Base-by-base conservation (phyloP, 2,329 filamentous ascomycete genomes). In the Fusarium sp. region DNA sequence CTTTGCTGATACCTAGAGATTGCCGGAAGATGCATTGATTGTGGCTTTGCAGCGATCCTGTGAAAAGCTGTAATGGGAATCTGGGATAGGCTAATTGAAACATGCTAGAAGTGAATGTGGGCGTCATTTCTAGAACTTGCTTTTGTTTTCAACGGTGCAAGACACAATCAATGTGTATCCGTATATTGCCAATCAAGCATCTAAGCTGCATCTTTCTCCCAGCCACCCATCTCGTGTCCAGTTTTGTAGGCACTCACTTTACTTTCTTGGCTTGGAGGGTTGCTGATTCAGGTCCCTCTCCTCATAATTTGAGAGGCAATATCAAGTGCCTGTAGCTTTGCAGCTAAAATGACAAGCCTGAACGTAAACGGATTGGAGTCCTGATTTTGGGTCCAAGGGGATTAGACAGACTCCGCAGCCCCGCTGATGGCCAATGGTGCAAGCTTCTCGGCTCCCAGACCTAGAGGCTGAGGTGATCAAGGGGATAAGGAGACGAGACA, bases 291-390 rank as follows among this genome's bases (percentile, higher is more conserved):
- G 67, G 63, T 48, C 34, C 40, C 52, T 69, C 63, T 70, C 64
- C 60, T 66, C 55, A 71, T 58, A 71, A 71, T 69, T 56, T 48
- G 58, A 58, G 49, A 71, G 67, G 59, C 55, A 72, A 72, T 72
- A 64, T 70, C 45, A 68, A 66, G 32, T 51, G 38, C 49, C 61
- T 67, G 62, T 71, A 71, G 69, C 62, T 66, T 69, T 67, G 54
- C 61, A 69, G 40, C 69, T 71, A 71, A 70, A 46, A 66, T 71
- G 56, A 44, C 41, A 58, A 65, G 65, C 65, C 49, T 70, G 65
- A 38, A 69, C 65, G 45, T 58, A 65, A 65, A 69, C 57, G 65
- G 64, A 60, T 48, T 69, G 62, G 52, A 62, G 58, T 65, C 56
- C 59, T 58, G 66, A 49, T 57, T 70, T 64, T 51, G 70, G 70